Conservation (phyloP, 2,329 filamentous ascomycete genomes). For the Fusarium tanahbumbuense region DNA sequence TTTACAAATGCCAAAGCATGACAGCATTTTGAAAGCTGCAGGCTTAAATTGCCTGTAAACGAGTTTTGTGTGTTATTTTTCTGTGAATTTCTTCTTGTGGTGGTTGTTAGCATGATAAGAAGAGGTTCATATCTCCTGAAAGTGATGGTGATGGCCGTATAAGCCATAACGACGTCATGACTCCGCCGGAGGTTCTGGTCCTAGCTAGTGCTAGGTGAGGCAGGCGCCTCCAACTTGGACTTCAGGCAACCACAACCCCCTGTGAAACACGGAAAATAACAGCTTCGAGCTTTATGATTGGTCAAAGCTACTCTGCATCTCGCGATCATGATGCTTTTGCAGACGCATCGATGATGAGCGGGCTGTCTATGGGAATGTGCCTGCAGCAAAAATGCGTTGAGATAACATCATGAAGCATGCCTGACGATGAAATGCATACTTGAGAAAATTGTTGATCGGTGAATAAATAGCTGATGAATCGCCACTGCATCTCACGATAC, state of each 20-base stretch:
- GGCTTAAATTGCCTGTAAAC: neutral
- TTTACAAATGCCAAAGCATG: slow-evolving; percentile 72
- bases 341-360: slow-evolving; percentile 24
- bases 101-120: neutral
- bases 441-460: neutral
- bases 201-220: neutral
- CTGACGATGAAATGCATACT: neutral
- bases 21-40: slow-evolving; percentile 59
- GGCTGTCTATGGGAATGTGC: slow-evolving; percentile 20
- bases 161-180: slow-evolving; percentile 39
- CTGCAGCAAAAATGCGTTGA: neutral
- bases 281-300: slow-evolving; percentile 20
- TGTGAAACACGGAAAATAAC: neutral
- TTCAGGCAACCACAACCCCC: slow-evolving; percentile 10
- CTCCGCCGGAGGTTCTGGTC: slow-evolving; percentile 37
- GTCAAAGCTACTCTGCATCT: neutral
- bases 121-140: slow-evolving; percentile 8
- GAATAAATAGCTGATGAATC: neutral
- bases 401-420: slow-evolving; percentile 13
- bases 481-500: neutral
- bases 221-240: neutral
- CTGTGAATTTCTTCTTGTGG: neutral
- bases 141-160: neutral
- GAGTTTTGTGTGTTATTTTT: neutral
- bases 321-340: slow-evolving; percentile 26